These are phyloP conservation scores for Aaosphaeria pasadenensis DNA, from an alignment of 2,329 filamentous ascomycete genomes.

Conservation along the genomic window DNA sequence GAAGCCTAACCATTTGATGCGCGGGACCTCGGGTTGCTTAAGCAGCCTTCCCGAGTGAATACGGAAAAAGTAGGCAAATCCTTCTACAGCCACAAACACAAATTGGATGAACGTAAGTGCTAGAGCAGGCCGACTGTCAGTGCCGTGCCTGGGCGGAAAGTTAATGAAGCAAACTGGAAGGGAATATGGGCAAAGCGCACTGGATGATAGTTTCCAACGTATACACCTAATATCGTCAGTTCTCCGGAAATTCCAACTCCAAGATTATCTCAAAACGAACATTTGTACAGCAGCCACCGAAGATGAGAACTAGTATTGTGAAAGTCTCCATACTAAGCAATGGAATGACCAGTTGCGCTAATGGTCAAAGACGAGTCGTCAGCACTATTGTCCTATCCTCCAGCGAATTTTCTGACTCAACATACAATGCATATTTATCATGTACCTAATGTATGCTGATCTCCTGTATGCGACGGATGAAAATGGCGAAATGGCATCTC, in stretches of 20 bases:
- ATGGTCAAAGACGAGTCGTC: too few species aligned
- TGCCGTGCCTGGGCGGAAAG: background rate
- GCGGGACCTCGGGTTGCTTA: background rate
- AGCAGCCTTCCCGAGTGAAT: background rate
- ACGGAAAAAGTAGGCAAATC: background rate
- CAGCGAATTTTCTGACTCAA: too few species aligned
- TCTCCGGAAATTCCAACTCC: background rate
- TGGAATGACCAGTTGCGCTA: background rate
- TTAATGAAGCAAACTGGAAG: background rate
- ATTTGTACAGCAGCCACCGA: background rate
- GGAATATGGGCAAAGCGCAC: background rate
- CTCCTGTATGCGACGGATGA: too few species aligned
- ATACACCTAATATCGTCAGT: background rate
- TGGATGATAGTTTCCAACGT: background rate
- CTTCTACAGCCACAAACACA: background rate
- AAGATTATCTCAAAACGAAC: background rate
- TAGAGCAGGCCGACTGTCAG: background rate
- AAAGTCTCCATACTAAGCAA: background rate
- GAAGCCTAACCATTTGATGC: background rate
- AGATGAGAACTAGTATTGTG: background rate
- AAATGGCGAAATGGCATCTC: too few species aligned
- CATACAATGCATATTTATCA: too few species aligned
- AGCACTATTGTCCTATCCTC: too few species aligned
- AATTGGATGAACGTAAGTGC: slow-evolving; percentile 1
- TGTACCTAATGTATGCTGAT: too few species aligned